phyloP scores from a whole-genome alignment of 2,329 filamentous ascomycete species.

The Ampelomyces quisqualis region DNA sequence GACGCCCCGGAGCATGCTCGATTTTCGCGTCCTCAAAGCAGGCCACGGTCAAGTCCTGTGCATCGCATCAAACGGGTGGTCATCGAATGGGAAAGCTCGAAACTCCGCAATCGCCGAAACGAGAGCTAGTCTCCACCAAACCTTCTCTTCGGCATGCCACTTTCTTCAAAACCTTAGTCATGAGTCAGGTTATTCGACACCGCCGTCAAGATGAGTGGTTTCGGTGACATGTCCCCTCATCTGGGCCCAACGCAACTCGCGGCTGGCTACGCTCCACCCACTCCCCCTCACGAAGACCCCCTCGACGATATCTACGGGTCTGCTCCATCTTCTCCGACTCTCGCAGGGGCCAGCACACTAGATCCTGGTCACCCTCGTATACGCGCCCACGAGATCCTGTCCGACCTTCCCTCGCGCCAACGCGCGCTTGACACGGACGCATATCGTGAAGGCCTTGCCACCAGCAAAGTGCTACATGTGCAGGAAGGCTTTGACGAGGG shows the following conservation, averaged over 20 bases:
- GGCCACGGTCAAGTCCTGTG: no score
- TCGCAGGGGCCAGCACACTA: slow-evolving; percentile 5
- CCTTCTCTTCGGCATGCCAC: slow-evolving; percentile 12
- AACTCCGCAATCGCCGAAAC: slow-evolving; percentile 19
- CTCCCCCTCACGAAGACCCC: slow-evolving; percentile 36
- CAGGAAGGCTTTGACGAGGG: slow-evolving; percentile 92
- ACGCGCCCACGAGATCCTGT: slow-evolving; percentile 51
- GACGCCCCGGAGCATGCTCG: no score
- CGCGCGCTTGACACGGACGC: slow-evolving; percentile 79
- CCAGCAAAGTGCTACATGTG: slow-evolving; percentile 72
- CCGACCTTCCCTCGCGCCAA: slow-evolving; percentile 74
- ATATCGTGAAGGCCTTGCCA: slow-evolving; percentile 83
- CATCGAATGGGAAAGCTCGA: slow-evolving; percentile 13
- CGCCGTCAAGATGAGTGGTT: slow-evolving; percentile 15
- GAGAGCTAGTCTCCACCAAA: slow-evolving; percentile 16
- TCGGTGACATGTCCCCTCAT: slow-evolving; percentile 29
- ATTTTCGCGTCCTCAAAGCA: no score
- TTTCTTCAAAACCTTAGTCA: slow-evolving; percentile 6
- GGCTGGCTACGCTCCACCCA: slow-evolving; percentile 33
- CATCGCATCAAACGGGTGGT: no score
- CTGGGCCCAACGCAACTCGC: slow-evolving; percentile 30
- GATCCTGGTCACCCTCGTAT: background rate
- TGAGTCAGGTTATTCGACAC: slow-evolving; percentile 9
- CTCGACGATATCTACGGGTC: slow-evolving; percentile 53
- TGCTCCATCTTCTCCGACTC: slow-evolving; percentile 43